Evolutionary conservation across 2,329 filamentous ascomycete species (phyloP), one percentile per base, ranked within the genome.

Genomic region (Neospermospora avenae): DNA sequence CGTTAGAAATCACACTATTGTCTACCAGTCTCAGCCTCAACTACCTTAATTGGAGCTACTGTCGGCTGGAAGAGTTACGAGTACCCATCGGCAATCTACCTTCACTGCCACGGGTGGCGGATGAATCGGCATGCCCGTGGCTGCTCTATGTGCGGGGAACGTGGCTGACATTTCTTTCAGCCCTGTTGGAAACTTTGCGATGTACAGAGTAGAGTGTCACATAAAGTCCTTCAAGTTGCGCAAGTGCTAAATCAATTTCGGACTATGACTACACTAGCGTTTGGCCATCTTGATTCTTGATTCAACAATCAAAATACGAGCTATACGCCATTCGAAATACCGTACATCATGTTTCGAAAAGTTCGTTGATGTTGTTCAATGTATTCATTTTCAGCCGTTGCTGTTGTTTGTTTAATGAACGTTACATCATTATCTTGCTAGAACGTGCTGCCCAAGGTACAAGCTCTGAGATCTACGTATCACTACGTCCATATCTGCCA

Each of bases 1-100:
- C 28, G 11, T 31, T 5, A 10, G 28, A 31, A 34, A 41, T 31
- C 56, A 53, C 58, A 59, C 59, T 59, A 61, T 59, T 57, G 60
- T 28, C 45, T 55, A 45, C 55, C 55, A 60, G 53, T 5, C 35
- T 45, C 57, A 52, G 24, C 54, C 60, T 52, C 45, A 34, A 37
- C 13, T 34, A 55, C 24, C 45, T 57, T 37, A 56, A n/a, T 57
- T 54, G 22, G 20, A 20, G 28, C 41, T 24, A 6, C 18, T 10
- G 20, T 28, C 24, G 22, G 22, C 35, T 28, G 31, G 46, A 25
- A 57, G 24, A 42, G 42, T 39, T 31, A 39, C 31, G 42, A n/a
- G 22, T 34, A 31, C 20, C 3, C 46, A 35, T 46, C 59, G 55
- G 55, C 48, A 45, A 35, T 45, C 37, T 58, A 16, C 45, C 46